Evolutionary conservation across 148 eudicot species (phyloP).

Genomic region (Persicaria tinctoria): DNA sequence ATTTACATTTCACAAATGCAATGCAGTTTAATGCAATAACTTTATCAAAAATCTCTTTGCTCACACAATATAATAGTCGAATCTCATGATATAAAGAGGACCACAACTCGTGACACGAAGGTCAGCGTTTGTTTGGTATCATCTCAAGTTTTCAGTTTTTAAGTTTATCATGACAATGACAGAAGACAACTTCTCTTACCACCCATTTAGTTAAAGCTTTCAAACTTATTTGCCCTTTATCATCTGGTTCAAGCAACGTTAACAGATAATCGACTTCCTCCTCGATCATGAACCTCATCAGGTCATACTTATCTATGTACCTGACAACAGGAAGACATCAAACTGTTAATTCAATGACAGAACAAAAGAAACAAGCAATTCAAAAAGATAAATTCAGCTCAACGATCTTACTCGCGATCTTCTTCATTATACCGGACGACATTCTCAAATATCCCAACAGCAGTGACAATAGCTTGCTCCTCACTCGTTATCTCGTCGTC

Average conservation of each 20-base stretch:
- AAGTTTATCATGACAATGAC: neutral
- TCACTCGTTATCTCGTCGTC: constrained; percentile 70
- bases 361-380: neutral
- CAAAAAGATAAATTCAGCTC: neutral
- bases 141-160: neutral
- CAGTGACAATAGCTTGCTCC: constrained; percentile 83
- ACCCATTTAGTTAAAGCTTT: constrained; percentile 68
- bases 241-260: constrained; percentile 52
- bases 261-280: constrained; percentile 62
- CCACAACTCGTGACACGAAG: neutral
- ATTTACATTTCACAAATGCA: neutral
- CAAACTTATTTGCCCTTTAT: constrained; percentile 41
- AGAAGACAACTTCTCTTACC: constrained; percentile 37
- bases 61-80: neutral
- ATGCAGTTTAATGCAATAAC: neutral
- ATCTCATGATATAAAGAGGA: neutral
- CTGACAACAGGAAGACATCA: constrained; percentile 19
- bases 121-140: too few relatives aligned
- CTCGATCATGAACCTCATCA: constrained; percentile 58
- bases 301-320: constrained; percentile 52
- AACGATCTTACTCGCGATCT: constrained; percentile 9
- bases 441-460: constrained; percentile 56
- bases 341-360: neutral
- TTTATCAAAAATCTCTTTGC: neutral
- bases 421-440: constrained; percentile 30